These are phyloP conservation scores for Penicillium paxilli DNA, from an alignment of 495 filamentous ascomycete species.

Conservation along the genomic window DNA sequence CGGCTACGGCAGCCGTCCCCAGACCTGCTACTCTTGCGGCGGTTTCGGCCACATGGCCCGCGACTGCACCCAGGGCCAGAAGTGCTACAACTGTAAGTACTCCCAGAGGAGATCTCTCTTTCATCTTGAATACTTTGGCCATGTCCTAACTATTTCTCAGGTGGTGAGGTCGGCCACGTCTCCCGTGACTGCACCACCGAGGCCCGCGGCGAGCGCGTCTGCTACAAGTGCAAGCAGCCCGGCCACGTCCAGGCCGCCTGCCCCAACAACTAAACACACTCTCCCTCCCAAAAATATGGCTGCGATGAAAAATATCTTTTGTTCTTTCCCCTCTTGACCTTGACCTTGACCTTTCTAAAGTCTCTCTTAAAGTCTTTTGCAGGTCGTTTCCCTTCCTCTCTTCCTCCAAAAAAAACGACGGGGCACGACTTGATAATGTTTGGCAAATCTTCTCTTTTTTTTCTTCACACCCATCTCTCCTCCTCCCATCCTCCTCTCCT, in stretches of 20 bases:
- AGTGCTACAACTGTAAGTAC: conserved; percentile 95
- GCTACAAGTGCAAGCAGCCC: conserved; percentile 99
- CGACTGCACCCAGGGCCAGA: conserved; percentile 97
- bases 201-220: conserved; percentile 85
- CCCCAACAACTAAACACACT: conserved; percentile 53
- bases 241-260: conserved; percentile 94
- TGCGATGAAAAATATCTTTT: not conserved
- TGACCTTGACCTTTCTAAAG: no score
- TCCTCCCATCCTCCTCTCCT: no score
- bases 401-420: no score
- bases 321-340: not conserved
- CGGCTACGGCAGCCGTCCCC: conserved; percentile 57
- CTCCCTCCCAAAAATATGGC: not conserved
- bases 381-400: no score
- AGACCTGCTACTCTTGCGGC: conserved; percentile 96
- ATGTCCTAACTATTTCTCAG: conserved; percentile 27
- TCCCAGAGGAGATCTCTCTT: no score
- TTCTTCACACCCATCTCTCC: no score
- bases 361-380: no score
- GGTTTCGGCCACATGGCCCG: conserved; percentile 96
- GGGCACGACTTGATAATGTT: no score
- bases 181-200: conserved; percentile 94
- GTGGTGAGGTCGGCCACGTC: conserved; percentile 89
- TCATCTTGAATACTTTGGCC: not conserved
- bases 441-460: no score